These are phyloP conservation scores for Austropuccinia psidii DNA, from an alignment of 1,284 basidiomycete species.

Conservation along the genomic window DNA sequence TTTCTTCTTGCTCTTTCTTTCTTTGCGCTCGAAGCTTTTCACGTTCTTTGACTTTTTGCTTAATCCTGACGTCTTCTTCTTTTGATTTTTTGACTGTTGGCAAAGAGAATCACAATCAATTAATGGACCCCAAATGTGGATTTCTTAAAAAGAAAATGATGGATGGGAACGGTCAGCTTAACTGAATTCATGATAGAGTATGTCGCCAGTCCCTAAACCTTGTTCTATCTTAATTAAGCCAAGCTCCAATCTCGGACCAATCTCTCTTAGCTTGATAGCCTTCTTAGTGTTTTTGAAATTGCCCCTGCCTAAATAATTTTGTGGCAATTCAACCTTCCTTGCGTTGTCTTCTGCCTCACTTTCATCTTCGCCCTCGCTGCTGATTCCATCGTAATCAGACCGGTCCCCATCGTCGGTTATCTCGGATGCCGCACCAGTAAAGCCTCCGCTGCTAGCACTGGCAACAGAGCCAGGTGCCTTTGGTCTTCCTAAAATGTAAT, in stretches of 20 bases:
- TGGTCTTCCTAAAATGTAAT: slow-evolving; percentile 73
- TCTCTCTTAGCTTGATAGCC: slow-evolving; percentile 83
- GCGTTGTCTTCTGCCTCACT: slow-evolving; percentile 70
- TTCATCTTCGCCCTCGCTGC: slow-evolving; percentile 59
- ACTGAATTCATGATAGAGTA: slow-evolving; percentile 88
- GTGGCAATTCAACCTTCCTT: slow-evolving; percentile 64
- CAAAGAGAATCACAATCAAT: neutral
- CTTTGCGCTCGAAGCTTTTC: slow-evolving; percentile 66
- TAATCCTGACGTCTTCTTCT: slow-evolving; percentile 58
- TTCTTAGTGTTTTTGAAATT: slow-evolving; percentile 83
- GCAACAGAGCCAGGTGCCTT: slow-evolving; percentile 57
- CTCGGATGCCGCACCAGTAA: slow-evolving; percentile 36
- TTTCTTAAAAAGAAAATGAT: neutral
- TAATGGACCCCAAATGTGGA: neutral
- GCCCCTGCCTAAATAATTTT: slow-evolving; percentile 88
- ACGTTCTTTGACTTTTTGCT: slow-evolving; percentile 65
- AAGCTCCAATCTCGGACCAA: slow-evolving; percentile 91
- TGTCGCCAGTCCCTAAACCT: slow-evolving; percentile 58
- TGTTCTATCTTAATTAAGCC: slow-evolving; percentile 88
- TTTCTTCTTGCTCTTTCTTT: slow-evolving; percentile 75
- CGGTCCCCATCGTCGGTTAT: slow-evolving; percentile 56
- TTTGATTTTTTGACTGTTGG: slow-evolving; percentile 43
- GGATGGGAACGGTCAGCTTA: neutral
- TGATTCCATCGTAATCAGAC: slow-evolving; percentile 58
- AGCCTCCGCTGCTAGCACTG: slow-evolving; percentile 48